Evolutionary conservation across 306 rosid genomes (phyloP), one percentile per base, ranked within the genome.

Genomic region (Lathyrus oleraceus): DNA sequence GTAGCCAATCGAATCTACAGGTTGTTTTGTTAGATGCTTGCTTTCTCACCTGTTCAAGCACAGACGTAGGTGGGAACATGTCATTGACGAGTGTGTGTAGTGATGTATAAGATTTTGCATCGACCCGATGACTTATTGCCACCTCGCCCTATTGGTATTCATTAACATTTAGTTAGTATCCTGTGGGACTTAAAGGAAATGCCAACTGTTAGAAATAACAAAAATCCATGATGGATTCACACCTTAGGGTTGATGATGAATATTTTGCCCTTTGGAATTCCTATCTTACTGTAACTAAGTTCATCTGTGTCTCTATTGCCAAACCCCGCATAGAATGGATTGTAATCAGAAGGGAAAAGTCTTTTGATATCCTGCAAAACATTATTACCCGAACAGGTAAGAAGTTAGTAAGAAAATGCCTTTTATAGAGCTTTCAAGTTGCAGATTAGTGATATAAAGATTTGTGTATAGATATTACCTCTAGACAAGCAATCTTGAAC

Each of bases 251-350:
- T 94, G 70, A 94, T 94, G 51, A 94, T 94, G 64, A 91, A 94
- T 73, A 94, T 94, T 76, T 94, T 91, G 6, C 99, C 99, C 74
- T 94, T 91, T 0, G 97, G 97, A 77, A 91, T 94, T 79, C 99
- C 99, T 13, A 94, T 89, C 80, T 86, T 91, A 79, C 81, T 79
- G 85, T 94, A 94, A 82, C 97, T 94, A 17, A 94, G 86, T 77
- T 94, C 99, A 78, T 94, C 99, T 8, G 97, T 94, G 74, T 94
- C 97, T 83, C 97, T 81, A 76, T 94, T 94, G 66, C 99, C 99
- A 47, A 94, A 94, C 32, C 99, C 97, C 0, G 96, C 99, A 28
- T 94, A 94, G 76, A 94, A 94, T 51, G 99, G 99, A 69, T 94
- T 94, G 72, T 88, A 89, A 67, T 94, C 97, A 13, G 89, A 42